Conservation (phyloP, 192 early-diverging fungal species). For the Nowakowskiella sp. region DNA sequence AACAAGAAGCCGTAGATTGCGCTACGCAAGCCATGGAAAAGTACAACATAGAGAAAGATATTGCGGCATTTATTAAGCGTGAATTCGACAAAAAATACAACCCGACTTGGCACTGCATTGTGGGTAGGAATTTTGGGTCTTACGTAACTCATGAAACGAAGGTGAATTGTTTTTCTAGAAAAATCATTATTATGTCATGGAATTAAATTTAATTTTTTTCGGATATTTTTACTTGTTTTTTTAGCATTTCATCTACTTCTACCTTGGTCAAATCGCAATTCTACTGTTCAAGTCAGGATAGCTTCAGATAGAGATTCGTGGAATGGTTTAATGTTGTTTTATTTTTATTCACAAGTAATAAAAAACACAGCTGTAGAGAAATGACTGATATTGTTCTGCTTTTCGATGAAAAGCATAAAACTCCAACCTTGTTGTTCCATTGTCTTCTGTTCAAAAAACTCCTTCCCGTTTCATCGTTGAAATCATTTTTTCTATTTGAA, state of each 20-base stretch:
- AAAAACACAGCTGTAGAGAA: no score
- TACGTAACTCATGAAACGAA: slow-evolving; percentile 91
- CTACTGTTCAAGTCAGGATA: slow-evolving; percentile 89
- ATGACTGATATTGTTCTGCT: no score
- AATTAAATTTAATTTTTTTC: not conserved
- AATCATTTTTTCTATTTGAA: not conserved
- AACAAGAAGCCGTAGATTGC: slow-evolving; percentile 82
- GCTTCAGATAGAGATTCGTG: no score
- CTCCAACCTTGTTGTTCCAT: not conserved
- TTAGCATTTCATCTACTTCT: slow-evolving; percentile 98
- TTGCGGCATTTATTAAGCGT: slow-evolving; percentile 94
- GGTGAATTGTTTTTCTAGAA: slow-evolving; percentile 21
- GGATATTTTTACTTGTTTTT: not conserved
- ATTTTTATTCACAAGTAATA: no score
- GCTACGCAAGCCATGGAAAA: slow-evolving; percentile 82
- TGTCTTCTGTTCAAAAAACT: not conserved
- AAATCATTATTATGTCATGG: not conserved
- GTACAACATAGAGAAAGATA: slow-evolving; percentile 96
- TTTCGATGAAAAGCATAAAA: not conserved
- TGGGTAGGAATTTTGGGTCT: slow-evolving; percentile 98
- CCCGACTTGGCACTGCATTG: slow-evolving; percentile 97
- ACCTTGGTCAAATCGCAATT: slow-evolving; percentile 87
- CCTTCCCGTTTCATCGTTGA: not conserved
- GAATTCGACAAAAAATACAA: slow-evolving; percentile 98
- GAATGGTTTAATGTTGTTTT: no score